Evolutionary conservation across 2,329 filamentous ascomycete species (phyloP), one percentile per base, ranked within the genome.

Genomic region (Parascedosporium putredinis): DNA sequence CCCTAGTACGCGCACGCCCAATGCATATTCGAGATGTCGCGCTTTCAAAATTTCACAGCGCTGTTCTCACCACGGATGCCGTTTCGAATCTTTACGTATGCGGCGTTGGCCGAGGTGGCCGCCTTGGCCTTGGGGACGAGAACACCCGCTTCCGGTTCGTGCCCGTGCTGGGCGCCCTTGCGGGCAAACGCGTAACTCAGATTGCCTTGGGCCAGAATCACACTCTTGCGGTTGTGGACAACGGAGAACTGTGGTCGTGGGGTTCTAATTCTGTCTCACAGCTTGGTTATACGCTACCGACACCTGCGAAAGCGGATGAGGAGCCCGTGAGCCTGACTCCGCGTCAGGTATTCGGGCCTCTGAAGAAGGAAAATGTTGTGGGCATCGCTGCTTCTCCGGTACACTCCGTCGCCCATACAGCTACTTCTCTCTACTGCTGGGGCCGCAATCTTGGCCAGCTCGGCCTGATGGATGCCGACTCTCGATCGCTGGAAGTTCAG

Each of bases 391-490:
- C 93, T 5, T 97, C 93, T 2, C 75, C 87, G 0, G 82, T 95
- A 34, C 93, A 98, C 66, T 97, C 93, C 0, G 90, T 94, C 3
- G 88, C 88, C 0, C 86, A 93, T 59, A 96, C 88, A 1, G 75
- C 78, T 1, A 79, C 81, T 1, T 87, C 88, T 1, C 69, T 98
- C 1, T 98, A 87, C 62, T 95, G 88, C 2, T 98, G 95, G 75
- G 93, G 93, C 20, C 94, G 93, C 59, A 98, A 97, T 58, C 82
- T 89, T 57, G 93, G 93, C 2, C 93, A 98, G 63, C 76, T 98
- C 44, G 93, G 89, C 4, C 75, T 98, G 49, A 89, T 96, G 69
- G 93, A 96, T 63, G 91, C 93, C 0, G 91, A 97, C 66, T 94
- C 93, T 23, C 81, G 90, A 43, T 96, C 89, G 1, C 75, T 97